These are phyloP conservation scores for Mucor irregularis DNA, from an alignment of 371 early-diverging fungal genomes.

Conservation along the genomic window DNA sequence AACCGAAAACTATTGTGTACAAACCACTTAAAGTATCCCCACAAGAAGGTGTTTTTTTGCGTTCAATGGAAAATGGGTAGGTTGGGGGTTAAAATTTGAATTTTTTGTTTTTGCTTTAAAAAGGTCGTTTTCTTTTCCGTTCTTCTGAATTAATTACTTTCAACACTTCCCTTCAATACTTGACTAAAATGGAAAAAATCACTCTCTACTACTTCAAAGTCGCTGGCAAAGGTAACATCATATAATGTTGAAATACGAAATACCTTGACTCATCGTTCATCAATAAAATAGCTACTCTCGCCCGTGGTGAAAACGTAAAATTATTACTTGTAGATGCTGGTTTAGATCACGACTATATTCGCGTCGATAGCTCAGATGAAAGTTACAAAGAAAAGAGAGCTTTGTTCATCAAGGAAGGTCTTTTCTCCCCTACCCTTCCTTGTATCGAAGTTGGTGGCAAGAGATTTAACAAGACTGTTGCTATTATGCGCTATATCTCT, in stretches of 20 bases:
- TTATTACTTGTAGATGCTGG: conserved; percentile 18
- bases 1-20: no score
- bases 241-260: not conserved
- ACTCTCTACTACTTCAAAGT: not conserved
- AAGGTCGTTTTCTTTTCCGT: no score
- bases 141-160: no score
- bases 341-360: conserved; percentile 26
- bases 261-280: not conserved
- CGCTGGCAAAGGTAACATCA: not conserved
- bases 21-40: no score
- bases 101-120: no score
- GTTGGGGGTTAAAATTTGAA: no score
- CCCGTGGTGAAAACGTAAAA: conserved; percentile 16
- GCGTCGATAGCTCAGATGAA: not conserved
- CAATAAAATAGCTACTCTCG: not conserved
- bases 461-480: conserved; percentile 12
- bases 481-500: conserved; percentile 31
- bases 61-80: no score
- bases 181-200: conserved; percentile 17
- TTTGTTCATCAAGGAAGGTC: conserved; percentile 7
- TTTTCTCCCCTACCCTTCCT: conserved; percentile 17
- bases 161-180: no score
- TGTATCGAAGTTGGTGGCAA: conserved; percentile 20
- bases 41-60: no score
- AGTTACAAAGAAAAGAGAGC: conserved; percentile 6